Evolutionary conservation across 2,329 filamentous ascomycete genomes (phyloP), one percentile per base, ranked within the genome.

Genomic region (Venturiaceae sp.): DNA sequence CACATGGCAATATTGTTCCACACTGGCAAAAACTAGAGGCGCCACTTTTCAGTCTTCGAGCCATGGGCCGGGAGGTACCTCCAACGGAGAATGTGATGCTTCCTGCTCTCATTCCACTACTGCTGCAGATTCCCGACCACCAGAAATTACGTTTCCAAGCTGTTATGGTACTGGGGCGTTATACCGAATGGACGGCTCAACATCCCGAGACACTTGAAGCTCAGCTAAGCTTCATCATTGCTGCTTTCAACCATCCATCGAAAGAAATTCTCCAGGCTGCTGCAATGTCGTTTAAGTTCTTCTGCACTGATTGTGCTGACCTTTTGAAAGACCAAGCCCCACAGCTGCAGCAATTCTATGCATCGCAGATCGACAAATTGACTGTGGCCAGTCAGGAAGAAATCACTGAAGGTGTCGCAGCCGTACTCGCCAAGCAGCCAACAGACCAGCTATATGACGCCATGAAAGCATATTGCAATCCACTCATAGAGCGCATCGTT

Each of bases 141-240:
- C 90, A 97, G 73, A 99, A 97, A 76, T 82, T 99, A n/a, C 90
- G 92, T 7, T 99, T 99, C 73, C 92, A 95, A 62, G 92, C 92
- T 5, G 96, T 97, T 67, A 96, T 99, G 91, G 92, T 95, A 3
- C 82, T 99, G 23, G 94, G 91, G 37, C 83, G 94, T 62, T 99
- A 99, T 69, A 99, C 95, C 0, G 92, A 97, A 72, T 99, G 94
- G 94, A 99, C 95, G 0, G 85, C 94, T 5, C 85, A 90, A 53
- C 94, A 99, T 67, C 90, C 92, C 0, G 90, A 96, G 60, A 95
- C 92, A 50, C 79, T 99, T 8, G 88, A 96, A 71, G 82, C 89
- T 8, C 94, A 99, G 72, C 88, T 99, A 69, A 91, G 90, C 67
- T 99, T 95, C 74, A 95, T 99, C 67, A 92, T 96, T 64, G 88